These are phyloP conservation scores for Cytospora chrysosperma DNA, from an alignment of 2,329 filamentous ascomycete species.

Conservation along the genomic window DNA sequence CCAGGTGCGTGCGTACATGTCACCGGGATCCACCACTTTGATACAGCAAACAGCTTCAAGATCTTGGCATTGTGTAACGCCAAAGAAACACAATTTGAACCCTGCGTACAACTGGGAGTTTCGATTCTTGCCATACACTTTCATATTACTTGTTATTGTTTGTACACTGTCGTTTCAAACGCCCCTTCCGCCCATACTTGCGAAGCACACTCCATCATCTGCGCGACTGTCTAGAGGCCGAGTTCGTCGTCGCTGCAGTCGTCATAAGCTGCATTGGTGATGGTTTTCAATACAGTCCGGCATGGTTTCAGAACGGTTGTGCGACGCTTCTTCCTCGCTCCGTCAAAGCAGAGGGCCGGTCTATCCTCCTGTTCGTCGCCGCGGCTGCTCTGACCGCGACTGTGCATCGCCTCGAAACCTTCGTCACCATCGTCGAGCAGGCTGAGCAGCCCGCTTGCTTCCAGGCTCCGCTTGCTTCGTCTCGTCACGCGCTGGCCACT, in stretches of 20 bases:
- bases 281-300: conserved; percentile 10
- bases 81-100: neutral
- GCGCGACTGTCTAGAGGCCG: conserved; percentile 13
- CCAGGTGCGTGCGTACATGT: neutral
- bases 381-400: neutral
- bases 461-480: conserved; percentile 10
- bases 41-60: conserved; percentile 9
- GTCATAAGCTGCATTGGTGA: conserved; percentile 13
- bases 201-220: neutral
- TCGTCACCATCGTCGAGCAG: conserved; percentile 1
- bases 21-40: conserved; percentile 2
- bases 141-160: neutral
- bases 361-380: conserved; percentile 1
- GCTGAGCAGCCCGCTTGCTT: conserved; percentile 5
- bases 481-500: neutral
- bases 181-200: neutral
- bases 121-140: conserved; percentile 3
- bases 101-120: neutral
- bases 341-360: neutral
- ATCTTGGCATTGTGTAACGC: conserved; percentile 1
- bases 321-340: conserved; percentile 15
- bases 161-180: neutral
- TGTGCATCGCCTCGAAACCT: neutral
- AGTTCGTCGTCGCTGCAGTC: conserved; percentile 24
- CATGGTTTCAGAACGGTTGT: conserved; percentile 14